phyloP scores from a whole-genome alignment of 257 asterid genomes.

The Gentiana straminea region DNA sequence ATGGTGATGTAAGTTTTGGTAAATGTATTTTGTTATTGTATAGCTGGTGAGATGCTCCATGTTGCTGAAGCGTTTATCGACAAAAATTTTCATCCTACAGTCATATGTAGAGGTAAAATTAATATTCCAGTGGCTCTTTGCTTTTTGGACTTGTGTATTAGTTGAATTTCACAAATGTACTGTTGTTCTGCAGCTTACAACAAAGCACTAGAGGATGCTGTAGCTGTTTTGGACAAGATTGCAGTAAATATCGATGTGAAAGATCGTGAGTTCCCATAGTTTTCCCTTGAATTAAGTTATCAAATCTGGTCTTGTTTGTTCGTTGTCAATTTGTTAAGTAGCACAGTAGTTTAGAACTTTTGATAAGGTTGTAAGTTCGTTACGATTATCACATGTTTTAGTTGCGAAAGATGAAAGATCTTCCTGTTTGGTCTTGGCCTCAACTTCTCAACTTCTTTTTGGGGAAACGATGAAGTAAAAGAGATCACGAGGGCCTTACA shows the following conservation, averaged over 20 bases:
- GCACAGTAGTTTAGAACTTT: too few relatives aligned
- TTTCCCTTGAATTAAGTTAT: too few relatives aligned
- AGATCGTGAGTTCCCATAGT: constrained; percentile 59
- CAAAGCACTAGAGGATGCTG: constrained; percentile 89
- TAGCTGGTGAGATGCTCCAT: constrained; percentile 99
- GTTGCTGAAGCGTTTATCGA: constrained; percentile 98
- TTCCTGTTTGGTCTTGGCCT: too few relatives aligned
- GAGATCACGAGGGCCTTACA: too few relatives aligned
- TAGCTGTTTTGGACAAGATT: constrained; percentile 77
- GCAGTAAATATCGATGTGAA: constrained; percentile 73
- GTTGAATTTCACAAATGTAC: constrained; percentile 9
- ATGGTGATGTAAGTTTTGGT: too few relatives aligned
- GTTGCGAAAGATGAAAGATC: too few relatives aligned
- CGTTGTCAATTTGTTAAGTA: too few relatives aligned
- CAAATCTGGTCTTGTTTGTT: too few relatives aligned
- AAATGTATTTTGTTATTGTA: constrained; percentile 8
- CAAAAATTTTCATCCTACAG: constrained; percentile 84
- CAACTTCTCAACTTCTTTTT: too few relatives aligned
- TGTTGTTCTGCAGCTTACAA: constrained; percentile 51
- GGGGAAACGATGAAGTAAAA: too few relatives aligned
- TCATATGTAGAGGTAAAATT: constrained; percentile 77
- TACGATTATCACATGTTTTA: too few relatives aligned
- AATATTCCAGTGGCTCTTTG: not conserved
- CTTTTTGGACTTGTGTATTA: not conserved
- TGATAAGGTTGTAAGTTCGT: too few relatives aligned